Percentiles rank a stretch among this genome's conserved stretches.
Conservation (phyloP, 768 basidiomycete species). For the Hortiboletus campestris region DNA sequence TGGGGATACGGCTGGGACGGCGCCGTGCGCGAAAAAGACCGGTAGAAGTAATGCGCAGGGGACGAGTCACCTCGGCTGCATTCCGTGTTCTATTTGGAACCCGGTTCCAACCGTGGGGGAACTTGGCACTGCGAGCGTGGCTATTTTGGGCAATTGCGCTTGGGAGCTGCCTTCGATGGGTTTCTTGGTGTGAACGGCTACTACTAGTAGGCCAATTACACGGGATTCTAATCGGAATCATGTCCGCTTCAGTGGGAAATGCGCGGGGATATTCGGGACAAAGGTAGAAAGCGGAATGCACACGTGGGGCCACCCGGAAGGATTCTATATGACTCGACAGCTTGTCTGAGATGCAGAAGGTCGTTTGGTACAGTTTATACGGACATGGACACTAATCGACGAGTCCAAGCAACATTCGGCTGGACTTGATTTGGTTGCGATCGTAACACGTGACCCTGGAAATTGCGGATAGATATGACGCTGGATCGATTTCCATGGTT, state of each 20-base stretch:
- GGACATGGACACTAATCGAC: not conserved
- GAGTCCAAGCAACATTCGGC: not conserved
- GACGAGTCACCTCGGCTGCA: not conserved
- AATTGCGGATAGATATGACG: not conserved
- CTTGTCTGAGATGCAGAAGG: not conserved
- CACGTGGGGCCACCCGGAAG: not conserved
- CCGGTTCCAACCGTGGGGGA: not conserved
- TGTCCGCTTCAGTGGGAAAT: not conserved
- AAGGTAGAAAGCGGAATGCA: not conserved
- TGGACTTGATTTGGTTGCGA: not conserved
- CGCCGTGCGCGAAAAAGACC: not conserved
- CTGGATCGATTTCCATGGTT: not conserved
- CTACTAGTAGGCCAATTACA: not conserved
- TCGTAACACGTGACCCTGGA: constrained; percentile 11
- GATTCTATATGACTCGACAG: not conserved
- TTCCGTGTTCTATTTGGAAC: not conserved
- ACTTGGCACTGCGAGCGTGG: not conserved
- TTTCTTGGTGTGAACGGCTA: not conserved
- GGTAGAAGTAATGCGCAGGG: not conserved
- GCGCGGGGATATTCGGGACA: constrained; percentile 12
- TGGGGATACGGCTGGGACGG: not conserved
- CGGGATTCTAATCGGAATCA: not conserved
- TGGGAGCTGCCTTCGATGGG: not conserved
- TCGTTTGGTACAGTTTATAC: not conserved
- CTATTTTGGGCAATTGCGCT: not conserved